Conservation (phyloP, 1,284 basidiomycete species). For the Cutaneotrichosporon sp. region DNA sequence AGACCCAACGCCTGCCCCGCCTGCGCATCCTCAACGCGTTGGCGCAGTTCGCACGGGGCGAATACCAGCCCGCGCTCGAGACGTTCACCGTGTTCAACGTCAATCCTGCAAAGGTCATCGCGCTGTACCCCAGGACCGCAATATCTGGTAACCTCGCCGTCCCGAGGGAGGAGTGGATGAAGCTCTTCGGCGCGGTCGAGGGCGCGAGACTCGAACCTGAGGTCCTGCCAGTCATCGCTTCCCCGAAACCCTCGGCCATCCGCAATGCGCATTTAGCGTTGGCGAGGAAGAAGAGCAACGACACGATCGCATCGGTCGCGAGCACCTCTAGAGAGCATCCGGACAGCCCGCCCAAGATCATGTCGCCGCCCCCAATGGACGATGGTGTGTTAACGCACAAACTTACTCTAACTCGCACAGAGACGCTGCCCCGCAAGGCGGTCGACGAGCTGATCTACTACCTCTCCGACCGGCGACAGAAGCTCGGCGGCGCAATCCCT, state of each 20-base stretch:
- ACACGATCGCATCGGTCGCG: constrained; percentile 32
- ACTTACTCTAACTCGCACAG: not conserved
- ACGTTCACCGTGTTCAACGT: constrained; percentile 83
- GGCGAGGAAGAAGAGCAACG: constrained; percentile 41
- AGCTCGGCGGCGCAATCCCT: constrained; percentile 71
- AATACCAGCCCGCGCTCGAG: constrained; percentile 66
- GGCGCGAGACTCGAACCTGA: constrained; percentile 47
- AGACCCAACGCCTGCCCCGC: constrained; percentile 54
- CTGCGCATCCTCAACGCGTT: constrained; percentile 73
- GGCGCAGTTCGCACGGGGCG: constrained; percentile 63
- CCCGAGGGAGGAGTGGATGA: constrained; percentile 70
- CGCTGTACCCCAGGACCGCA: constrained; percentile 71
- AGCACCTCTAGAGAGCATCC: constrained; percentile 15
- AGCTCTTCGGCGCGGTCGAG: constrained; percentile 75
- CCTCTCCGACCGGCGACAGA: constrained; percentile 80
- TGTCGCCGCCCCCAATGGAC: constrained; percentile 14
- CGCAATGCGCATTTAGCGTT: constrained; percentile 23
- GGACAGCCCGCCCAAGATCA: constrained; percentile 5
- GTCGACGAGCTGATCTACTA: constrained; percentile 57
- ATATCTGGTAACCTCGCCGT: constrained; percentile 77
- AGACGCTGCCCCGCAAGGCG: constrained; percentile 38
- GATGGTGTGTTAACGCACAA: not conserved
- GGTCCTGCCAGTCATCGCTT: constrained; percentile 6
- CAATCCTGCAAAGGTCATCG: constrained; percentile 90
- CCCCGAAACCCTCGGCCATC: constrained; percentile 5